These are phyloP conservation scores for Penicillium sp. DNA, from an alignment of 2,329 filamentous ascomycete species.

Conservation along the genomic window DNA sequence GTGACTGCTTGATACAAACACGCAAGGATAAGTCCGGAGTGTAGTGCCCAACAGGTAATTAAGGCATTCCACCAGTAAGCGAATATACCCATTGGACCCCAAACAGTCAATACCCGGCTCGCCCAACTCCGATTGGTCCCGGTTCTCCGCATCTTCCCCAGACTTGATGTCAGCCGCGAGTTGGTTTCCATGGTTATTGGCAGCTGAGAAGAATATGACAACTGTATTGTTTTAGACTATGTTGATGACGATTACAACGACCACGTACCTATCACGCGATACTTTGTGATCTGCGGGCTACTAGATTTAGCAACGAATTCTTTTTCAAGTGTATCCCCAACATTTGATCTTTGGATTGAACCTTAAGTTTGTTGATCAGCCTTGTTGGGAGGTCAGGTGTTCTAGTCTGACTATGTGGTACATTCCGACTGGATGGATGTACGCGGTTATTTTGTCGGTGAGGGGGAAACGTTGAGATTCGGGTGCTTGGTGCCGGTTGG, in stretches of 20 bases:
- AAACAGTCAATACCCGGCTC: conserved; percentile 18
- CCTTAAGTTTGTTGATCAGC: neutral
- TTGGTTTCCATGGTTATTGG: neutral
- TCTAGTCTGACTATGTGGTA: neutral
- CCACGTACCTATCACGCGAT: neutral
- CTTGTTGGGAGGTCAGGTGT: conserved; percentile 8
- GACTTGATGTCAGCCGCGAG: neutral
- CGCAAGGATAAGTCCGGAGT: no score
- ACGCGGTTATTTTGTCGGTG: neutral
- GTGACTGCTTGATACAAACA: neutral
- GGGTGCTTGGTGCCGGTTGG: neutral
- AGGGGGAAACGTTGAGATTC: neutral
- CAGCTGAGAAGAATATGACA: neutral
- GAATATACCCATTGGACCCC: neutral
- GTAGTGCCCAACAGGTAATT: neutral
- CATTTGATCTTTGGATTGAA: neutral
- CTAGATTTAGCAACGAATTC: neutral
- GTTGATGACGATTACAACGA: conserved; percentile 1
- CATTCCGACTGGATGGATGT: conserved; percentile 2
- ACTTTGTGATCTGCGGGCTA: neutral
- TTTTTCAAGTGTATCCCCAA: neutral
- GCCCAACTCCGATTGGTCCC: neutral
- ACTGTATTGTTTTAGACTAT: neutral
- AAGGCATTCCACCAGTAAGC: neutral
- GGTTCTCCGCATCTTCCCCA: conserved; percentile 1